phyloP scores from a whole-genome alignment of 495 filamentous ascomycete genomes.

The Penicillium soppii region DNA sequence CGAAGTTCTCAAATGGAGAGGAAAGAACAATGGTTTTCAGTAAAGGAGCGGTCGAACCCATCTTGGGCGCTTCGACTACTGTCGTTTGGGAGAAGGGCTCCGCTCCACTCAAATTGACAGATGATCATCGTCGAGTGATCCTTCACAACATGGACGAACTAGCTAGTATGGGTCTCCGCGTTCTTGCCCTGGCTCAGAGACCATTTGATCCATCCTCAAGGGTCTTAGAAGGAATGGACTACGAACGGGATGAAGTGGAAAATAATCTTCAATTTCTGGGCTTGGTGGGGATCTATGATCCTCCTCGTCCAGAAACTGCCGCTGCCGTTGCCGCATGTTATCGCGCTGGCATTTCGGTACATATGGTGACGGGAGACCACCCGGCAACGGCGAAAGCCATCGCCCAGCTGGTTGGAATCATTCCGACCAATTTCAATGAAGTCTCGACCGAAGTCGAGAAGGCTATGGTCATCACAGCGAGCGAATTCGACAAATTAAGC shows the following conservation, averaged over 20 bases:
- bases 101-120: conserved; percentile 33
- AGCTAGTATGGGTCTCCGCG: conserved; percentile 55
- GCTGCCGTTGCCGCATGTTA: conserved; percentile 64
- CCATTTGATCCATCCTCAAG: conserved; percentile 24
- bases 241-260: conserved; percentile 13
- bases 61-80: conserved; percentile 58
- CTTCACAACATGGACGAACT: conserved; percentile 55
- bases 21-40: conserved; percentile 48
- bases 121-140: conserved; percentile 38
- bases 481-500: conserved; percentile 60
- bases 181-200: conserved; percentile 54
- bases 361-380: conserved; percentile 83
- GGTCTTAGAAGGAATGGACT: conserved; percentile 9
- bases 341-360: conserved; percentile 69
- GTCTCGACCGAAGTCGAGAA: conserved; percentile 49
- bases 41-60: conserved; percentile 71
- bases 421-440: conserved; percentile 55
- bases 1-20: conserved; percentile 15
- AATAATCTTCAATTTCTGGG: conserved; percentile 60
- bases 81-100: conserved; percentile 46
- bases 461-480: conserved; percentile 61
- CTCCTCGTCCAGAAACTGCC: conserved; percentile 67
- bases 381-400: conserved; percentile 73
- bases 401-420: conserved; percentile 72
- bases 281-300: conserved; percentile 75